A percentile compares a stretch with the other conserved stretches of the same genome.
Evolutionary conservation across 345 rosid species (phyloP).

Genomic region (Ricinus communis): DNA sequence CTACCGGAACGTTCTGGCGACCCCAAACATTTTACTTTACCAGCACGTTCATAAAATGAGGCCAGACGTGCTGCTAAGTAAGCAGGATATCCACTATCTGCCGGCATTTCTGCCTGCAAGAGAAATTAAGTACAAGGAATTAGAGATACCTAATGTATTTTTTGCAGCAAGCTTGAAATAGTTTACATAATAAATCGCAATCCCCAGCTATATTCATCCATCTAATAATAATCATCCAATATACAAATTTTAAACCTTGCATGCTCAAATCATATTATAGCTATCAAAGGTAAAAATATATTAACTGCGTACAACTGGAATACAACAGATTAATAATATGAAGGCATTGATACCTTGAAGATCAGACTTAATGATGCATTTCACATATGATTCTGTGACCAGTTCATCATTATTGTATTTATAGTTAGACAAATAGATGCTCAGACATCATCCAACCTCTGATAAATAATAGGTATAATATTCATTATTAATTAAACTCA

Average conservation of each 20-base stretch:
- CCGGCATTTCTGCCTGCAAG: conserved; percentile 99
- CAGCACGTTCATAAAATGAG: conserved; percentile 98
- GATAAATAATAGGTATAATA: not conserved
- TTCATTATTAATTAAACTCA: not conserved
- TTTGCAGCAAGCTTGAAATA: not conserved
- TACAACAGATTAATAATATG: not conserved
- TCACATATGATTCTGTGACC: too few relatives aligned
- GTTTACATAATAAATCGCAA: not conserved
- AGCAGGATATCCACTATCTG: conserved; percentile 99
- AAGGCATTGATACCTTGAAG: not conserved
- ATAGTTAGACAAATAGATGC: not conserved
- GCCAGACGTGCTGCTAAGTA: conserved; percentile 98
- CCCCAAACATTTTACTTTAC: conserved; percentile 98
- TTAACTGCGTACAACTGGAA: not conserved
- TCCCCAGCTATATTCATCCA: not conserved
- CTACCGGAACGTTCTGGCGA: conserved; percentile 97
- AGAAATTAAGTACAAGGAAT: conserved; percentile 24
- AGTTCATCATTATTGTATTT: too few relatives aligned
- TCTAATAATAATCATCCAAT: not conserved
- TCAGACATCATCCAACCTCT: conserved; percentile 1
- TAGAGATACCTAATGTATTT: conserved; percentile 6
- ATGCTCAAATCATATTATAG: too few relatives aligned
- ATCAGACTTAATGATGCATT: too few relatives aligned
- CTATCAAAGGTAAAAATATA: not conserved
- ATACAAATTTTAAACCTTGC: too few relatives aligned